Conservation (phyloP, 108 stramenopile species). For the Stephanodiscus triporus region DNA sequence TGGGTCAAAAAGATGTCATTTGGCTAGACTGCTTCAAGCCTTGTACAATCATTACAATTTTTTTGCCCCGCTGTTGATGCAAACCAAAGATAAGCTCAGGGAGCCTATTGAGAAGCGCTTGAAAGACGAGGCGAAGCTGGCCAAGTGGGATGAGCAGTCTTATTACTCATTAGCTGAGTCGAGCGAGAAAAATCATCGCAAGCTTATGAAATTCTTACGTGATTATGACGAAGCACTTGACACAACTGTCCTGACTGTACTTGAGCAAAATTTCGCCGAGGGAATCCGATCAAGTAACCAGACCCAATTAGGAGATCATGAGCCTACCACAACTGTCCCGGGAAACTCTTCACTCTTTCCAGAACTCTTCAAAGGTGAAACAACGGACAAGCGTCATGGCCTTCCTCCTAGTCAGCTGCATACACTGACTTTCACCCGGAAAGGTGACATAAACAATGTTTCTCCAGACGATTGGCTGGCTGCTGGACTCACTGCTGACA, state of each 20-base stretch:
- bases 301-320: slow-evolving; percentile 26
- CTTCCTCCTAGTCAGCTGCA: slow-evolving; percentile 11
- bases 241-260: slow-evolving; percentile 58
- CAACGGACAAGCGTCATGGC: slow-evolving; percentile 20
- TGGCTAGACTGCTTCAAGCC: slow-evolving; percentile 61
- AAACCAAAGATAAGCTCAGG: slow-evolving; percentile 48
- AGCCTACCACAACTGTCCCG: slow-evolving; percentile 41
- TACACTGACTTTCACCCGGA: not conserved
- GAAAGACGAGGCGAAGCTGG: slow-evolving; percentile 92
- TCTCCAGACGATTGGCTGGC: slow-evolving; percentile 29
- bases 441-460: slow-evolving; percentile 12
- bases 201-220: slow-evolving; percentile 79
- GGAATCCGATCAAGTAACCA: slow-evolving; percentile 61
- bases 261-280: slow-evolving; percentile 67
- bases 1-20: slow-evolving; percentile 21
- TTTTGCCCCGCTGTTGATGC: slow-evolving; percentile 51
- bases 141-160: slow-evolving; percentile 98
- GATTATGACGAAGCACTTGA: slow-evolving; percentile 84
- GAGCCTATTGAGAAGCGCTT: slow-evolving; percentile 85
- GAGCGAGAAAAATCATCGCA: slow-evolving; percentile 90
- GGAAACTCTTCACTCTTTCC: slow-evolving; percentile 39
- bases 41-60: slow-evolving; percentile 80
- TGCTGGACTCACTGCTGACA: slow-evolving; percentile 39
- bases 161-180: slow-evolving; percentile 94
- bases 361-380: slow-evolving; percentile 28